phyloP scores from a whole-genome alignment of 2,329 filamentous ascomycete genomes.

The Colletotrichum sp. region DNA sequence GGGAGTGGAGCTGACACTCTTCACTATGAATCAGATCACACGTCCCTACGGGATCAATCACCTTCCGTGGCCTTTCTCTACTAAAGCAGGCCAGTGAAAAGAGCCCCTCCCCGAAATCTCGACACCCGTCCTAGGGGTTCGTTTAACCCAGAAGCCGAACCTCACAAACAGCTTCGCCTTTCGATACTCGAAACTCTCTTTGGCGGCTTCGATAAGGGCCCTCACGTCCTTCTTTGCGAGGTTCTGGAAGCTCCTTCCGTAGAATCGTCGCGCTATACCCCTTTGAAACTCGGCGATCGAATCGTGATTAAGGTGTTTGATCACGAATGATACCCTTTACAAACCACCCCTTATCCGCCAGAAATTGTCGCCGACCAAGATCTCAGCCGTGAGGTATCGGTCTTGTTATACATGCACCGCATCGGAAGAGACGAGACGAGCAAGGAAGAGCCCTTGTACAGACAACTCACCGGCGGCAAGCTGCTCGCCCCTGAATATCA shows the following conservation, averaged over 20 bases:
- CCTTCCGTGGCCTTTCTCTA: accelerated
- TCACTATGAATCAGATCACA: background rate
- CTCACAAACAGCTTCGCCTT: background rate
- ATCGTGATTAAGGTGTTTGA: background rate
- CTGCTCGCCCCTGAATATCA: background rate
- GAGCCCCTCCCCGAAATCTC: background rate
- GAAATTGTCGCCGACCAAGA: background rate
- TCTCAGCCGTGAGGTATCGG: accelerated
- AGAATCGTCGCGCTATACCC: background rate
- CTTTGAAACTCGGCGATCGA: background rate
- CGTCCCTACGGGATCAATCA: accelerated
- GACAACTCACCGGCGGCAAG: background rate
- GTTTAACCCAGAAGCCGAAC: too few species aligned
- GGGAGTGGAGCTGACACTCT: accelerated
- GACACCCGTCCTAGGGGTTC: background rate
- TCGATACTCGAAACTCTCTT: background rate
- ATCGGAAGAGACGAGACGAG: too few species aligned
- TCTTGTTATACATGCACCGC: background rate
- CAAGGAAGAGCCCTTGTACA: too few species aligned
- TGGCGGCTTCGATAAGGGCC: background rate
- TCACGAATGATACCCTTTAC: accelerated
- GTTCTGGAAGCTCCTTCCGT: background rate
- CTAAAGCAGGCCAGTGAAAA: background rate
- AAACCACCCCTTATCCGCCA: accelerated
- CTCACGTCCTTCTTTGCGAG: background rate